Conservation (phyloP, 768 basidiomycete genomes). For the Scleroderma bovista region DNA sequence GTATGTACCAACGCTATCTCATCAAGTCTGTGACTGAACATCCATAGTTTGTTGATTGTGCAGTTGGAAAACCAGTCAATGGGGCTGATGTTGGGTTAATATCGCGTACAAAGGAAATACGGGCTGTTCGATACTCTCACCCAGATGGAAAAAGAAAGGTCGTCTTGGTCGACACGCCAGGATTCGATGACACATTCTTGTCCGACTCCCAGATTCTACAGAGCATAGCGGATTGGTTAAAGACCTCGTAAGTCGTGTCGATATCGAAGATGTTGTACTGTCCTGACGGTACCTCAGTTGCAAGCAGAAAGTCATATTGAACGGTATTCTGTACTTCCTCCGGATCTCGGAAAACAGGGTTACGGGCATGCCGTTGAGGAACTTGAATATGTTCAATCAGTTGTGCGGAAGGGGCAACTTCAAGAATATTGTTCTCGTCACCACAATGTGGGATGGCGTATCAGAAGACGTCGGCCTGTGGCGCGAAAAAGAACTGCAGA, state of each 20-base stretch:
- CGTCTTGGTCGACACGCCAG: conserved; percentile 16
- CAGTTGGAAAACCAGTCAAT: not conserved
- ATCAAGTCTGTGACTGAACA: no score
- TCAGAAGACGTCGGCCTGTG: conserved; percentile 10
- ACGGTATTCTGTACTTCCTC: conserved; percentile 32
- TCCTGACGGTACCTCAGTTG: conserved; percentile 14
- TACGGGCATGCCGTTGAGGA: conserved; percentile 20
- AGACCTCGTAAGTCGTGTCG: conserved; percentile 15
- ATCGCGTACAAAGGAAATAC: no score
- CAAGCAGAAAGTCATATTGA: conserved; percentile 17
- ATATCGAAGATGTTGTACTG: not conserved
- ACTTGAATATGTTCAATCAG: no score
- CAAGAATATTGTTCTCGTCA: conserved; percentile 26
- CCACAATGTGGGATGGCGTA: conserved; percentile 31
- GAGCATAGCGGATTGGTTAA: conserved; percentile 22
- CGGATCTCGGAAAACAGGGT: conserved; percentile 9
- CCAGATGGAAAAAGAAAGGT: conserved; percentile 15
- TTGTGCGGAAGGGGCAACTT: conserved; percentile 20
- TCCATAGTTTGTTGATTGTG: not conserved
- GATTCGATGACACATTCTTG: conserved; percentile 19
- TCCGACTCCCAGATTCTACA: conserved; percentile 22
- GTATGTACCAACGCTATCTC: conserved; percentile 8
- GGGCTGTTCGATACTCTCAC: conserved; percentile 9
- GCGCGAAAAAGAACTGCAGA: conserved; percentile 25
- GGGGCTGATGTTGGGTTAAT: conserved; percentile 6